Evolutionary conservation across 805 yeast species (phyloP).

Genomic region (Yamadazyma akitaensis): DNA sequence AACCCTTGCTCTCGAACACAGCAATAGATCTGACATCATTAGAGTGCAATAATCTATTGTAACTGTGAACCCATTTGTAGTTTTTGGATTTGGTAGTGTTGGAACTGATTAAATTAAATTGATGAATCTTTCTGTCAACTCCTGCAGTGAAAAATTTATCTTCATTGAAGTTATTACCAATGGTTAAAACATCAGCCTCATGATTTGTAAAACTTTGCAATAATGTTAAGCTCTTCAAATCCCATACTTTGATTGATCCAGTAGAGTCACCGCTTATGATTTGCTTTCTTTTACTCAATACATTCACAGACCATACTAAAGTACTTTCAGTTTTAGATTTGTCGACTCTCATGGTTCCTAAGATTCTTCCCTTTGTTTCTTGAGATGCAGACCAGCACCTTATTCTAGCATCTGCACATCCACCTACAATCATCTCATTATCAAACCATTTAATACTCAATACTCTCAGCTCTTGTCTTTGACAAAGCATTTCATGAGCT

Average conservation of each 20-base stretch:
- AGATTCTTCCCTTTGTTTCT: conserved; percentile 60
- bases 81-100: conserved; percentile 16
- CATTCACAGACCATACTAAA: conserved; percentile 81
- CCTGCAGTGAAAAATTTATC: conserved; percentile 81
- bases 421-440: conserved; percentile 71
- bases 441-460: conserved; percentile 75
- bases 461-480: conserved; percentile 80
- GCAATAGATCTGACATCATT: conserved; percentile 81
- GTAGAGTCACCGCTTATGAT: conserved; percentile 96
- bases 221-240: conserved; percentile 68
- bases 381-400: conserved; percentile 67
- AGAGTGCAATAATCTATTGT: conserved; percentile 78
- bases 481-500: conserved; percentile 72
- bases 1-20: conserved; percentile 63
- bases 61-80: conserved; percentile 70
- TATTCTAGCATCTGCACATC: conserved; percentile 92
- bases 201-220: conserved; percentile 80
- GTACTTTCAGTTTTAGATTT: conserved; percentile 83
- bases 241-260: conserved; percentile 93
- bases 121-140: conserved; percentile 86
- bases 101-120: conserved; percentile 49
- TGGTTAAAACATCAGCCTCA: conserved; percentile 84
- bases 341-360: conserved; percentile 88
- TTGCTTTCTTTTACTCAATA: conserved; percentile 61
- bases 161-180: conserved; percentile 58